Base-by-base conservation (phyloP, 164 flowering plant species). In the grape (Vitis vinifera) region DNA sequence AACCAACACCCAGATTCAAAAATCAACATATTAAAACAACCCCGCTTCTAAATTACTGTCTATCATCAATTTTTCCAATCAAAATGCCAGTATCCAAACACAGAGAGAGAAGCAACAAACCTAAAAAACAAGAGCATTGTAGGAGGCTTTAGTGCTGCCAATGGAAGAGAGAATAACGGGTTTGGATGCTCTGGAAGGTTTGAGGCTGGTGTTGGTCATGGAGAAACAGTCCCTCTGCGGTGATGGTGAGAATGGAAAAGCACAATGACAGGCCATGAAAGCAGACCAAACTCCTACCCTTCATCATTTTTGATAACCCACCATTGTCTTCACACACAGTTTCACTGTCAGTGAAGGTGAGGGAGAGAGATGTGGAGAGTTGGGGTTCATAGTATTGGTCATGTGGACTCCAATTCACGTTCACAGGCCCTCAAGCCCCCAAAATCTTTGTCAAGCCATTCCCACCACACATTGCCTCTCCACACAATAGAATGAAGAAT, bases 101-200 rank as follows among this genome's bases (percentile, higher is more conserved):
- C 19, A 12, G 64, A 64, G 37, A 64, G 37, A 59, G 50, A 30
- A 37, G 23, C 37, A 10, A 68, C 10, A 8, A 9, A 88, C 96
- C 96, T 90, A 90, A 64, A 85, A 88, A 58, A 85, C 88, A 29
- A 88, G 68, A 11, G 91, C 76, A 61, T 81, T 87, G 77, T 78
- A 83, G n/a, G 84, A 73, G 6, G 76, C 76, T 59, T 67, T 73
- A 64, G 69, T 72, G 53, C 64, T 76, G 69, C 69, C 68, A 14
- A 77, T 29, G 9, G 87, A 77, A 60, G 82, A 76, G 27, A 74
- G 51, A 10, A 73, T 31, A 72, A 76, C 27, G 59, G 80, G 62
- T 53, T 51, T 75, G 51, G 60, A 62, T 77, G 69, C 79, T 8
- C 5, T 65, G 19, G 67, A 56, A 55, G 73, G 64, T 59, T 63